Conservation (phyloP, 2,329 filamentous ascomycete genomes). For the Colletotrichum australisinense region DNA sequence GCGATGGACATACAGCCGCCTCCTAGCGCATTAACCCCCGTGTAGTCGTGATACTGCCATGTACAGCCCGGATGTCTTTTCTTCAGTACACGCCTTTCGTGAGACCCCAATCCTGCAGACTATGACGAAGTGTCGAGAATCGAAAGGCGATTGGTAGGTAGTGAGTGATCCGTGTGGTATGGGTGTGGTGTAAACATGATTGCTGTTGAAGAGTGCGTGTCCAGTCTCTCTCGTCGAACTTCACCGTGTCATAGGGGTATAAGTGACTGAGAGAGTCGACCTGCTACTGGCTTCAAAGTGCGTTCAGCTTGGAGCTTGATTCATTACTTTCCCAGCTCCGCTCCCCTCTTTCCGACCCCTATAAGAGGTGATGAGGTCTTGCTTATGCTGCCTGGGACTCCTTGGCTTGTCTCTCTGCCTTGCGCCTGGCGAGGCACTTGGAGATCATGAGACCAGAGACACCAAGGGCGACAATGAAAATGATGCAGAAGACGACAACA, state of each 20-base stretch:
- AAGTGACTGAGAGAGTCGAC: background rate
- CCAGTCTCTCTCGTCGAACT: background rate
- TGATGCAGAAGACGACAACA: slow-evolving; percentile 57
- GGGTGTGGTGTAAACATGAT: background rate
- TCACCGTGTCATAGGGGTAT: background rate
- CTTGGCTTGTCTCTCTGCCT: slow-evolving; percentile 41
- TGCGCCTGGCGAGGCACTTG: slow-evolving; percentile 47
- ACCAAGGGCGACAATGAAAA: slow-evolving; percentile 51
- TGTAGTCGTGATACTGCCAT: slow-evolving; percentile 17
- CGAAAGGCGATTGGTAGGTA: background rate
- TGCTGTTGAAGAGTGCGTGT: too few species aligned
- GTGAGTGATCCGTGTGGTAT: background rate
- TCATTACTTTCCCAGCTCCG: slow-evolving; percentile 14
- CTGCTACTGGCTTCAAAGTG: background rate
- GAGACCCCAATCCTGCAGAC: slow-evolving; percentile 21
- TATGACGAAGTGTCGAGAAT: slow-evolving; percentile 12
- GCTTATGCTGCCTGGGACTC: slow-evolving; percentile 21
- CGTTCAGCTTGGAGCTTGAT: background rate
- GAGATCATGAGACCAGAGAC: slow-evolving; percentile 45
- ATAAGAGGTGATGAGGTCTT: background rate
- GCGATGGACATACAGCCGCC: slow-evolving; percentile 17
- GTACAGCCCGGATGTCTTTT: slow-evolving; percentile 15
- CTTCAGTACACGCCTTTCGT: slow-evolving; percentile 25
- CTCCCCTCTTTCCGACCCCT: background rate
- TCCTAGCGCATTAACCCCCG: slow-evolving; percentile 21